Conservation (phyloP, 83 land plant species). For the Picea mariana region DNA sequence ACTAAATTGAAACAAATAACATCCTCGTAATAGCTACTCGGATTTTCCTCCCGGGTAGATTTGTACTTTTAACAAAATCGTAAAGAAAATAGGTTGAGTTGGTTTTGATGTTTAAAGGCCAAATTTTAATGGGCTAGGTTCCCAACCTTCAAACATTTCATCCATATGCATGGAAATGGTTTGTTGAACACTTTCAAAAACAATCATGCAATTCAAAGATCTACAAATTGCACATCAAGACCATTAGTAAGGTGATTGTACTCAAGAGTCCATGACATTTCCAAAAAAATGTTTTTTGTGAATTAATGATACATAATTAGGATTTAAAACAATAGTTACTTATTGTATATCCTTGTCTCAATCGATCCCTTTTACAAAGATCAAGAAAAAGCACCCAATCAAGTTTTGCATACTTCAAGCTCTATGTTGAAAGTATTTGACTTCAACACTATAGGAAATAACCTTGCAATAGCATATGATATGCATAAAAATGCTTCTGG, state of each 20-base stretch:
- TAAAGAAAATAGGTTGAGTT: background rate
- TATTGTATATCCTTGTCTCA: background rate
- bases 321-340: background rate
- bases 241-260: background rate
- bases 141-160: background rate
- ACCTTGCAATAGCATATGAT: background rate
- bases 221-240: background rate
- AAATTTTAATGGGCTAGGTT: background rate
- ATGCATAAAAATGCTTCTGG: background rate
- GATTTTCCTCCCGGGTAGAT: background rate
- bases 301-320: background rate
- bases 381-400: background rate
- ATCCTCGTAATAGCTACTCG: no score
- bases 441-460: conserved; percentile 1
- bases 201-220: background rate
- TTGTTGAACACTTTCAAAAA: background rate
- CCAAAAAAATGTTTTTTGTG: conserved; percentile 4
- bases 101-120: background rate
- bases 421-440: conserved; percentile 2
- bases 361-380: background rate
- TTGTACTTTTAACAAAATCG: background rate
- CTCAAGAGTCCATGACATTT: background rate
- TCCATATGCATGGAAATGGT: background rate
- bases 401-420: conserved; percentile 2
- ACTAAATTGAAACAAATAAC: no score